Percentiles rank a stretch among this genome's conserved stretches.
Conservation (phyloP, 2,329 filamentous ascomycete genomes). For the Dothiorella sarmentorum region DNA sequence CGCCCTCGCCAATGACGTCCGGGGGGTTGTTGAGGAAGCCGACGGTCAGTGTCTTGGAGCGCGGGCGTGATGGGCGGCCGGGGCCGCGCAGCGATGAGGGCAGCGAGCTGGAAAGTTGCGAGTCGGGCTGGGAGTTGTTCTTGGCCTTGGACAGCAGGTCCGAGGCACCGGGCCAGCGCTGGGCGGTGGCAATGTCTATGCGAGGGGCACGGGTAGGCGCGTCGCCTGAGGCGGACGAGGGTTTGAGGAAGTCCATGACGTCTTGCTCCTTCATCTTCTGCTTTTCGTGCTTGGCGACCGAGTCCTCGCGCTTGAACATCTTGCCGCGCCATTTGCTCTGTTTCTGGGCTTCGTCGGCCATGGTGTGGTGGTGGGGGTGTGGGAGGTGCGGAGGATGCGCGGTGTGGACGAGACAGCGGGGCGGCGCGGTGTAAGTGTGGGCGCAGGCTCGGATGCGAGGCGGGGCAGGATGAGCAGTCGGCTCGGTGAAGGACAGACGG, state of each 20-base stretch:
- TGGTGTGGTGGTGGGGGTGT: conserved; percentile 20
- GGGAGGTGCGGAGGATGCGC: conserved; percentile 15
- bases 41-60: conserved; percentile 68
- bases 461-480: background rate
- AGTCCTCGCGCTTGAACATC: conserved; percentile 44
- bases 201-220: conserved; percentile 31
- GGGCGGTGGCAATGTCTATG: conserved; percentile 50
- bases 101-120: conserved; percentile 31
- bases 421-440: conserved; percentile 9
- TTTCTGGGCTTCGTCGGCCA: conserved; percentile 35
- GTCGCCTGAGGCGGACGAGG: conserved; percentile 44
- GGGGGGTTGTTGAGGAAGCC: conserved; percentile 70
- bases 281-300: conserved; percentile 28
- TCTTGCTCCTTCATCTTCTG: conserved; percentile 41
- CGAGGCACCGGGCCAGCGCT: conserved; percentile 50
- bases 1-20: conserved; percentile 84
- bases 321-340: conserved; percentile 51
- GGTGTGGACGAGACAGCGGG: background rate
- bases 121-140: conserved; percentile 25
- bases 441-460: conserved; percentile 11
- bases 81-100: conserved; percentile 30
- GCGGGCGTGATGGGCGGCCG: conserved; percentile 35
- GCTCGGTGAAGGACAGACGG: background rate
- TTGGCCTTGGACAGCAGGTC: conserved; percentile 38
- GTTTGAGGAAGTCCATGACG: conserved; percentile 58